Percentiles rank a stretch among this genome's conserved stretches.
phyloP scores from a whole-genome alignment of 1,284 basidiomycete species.

The Vanrija sp. region DNA sequence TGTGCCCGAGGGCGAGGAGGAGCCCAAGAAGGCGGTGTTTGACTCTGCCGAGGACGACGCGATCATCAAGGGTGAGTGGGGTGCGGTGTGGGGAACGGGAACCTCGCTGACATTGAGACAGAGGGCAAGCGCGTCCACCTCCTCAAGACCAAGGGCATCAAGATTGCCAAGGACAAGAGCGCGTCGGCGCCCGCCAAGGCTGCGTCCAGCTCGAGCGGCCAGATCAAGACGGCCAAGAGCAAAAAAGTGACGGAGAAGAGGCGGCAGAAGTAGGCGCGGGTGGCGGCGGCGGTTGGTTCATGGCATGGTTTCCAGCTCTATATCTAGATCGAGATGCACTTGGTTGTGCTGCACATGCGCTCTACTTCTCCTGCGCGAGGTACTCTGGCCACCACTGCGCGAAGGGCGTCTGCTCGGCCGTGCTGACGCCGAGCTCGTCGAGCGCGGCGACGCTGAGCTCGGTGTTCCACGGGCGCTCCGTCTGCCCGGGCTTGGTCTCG shows the following conservation, averaged over 20 bases:
- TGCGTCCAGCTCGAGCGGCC: constrained; percentile 5
- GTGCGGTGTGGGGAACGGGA: background rate
- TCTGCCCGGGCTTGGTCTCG: constrained; percentile 26
- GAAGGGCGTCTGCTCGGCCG: constrained; percentile 32
- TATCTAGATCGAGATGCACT: constrained; percentile 7
- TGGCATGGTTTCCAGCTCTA: background rate
- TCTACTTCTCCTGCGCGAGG: constrained; percentile 5
- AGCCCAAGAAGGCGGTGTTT: constrained; percentile 34
- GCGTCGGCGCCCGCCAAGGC: constrained; percentile 1
- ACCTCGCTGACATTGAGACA: constrained; percentile 10
- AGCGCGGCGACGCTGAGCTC: constrained; percentile 37
- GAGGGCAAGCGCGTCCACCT: constrained; percentile 49
- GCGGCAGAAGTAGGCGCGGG: constrained; percentile 14
- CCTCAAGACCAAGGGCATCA: constrained; percentile 53
- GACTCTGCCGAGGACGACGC: constrained; percentile 47
- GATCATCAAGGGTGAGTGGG: constrained; percentile 44
- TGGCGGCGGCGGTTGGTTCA: background rate
- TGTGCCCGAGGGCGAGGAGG: constrained; percentile 34
- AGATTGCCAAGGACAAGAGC: constrained; percentile 29
- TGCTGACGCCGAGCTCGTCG: constrained; percentile 37
- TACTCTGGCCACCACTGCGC: constrained; percentile 43
- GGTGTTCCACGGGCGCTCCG: constrained; percentile 46
- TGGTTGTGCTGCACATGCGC: background rate
- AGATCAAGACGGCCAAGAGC: constrained; percentile 32
- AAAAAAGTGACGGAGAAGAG: constrained; percentile 38